Base-by-base conservation (phyloP, 2,329 filamentous ascomycete species). In the Pseudocercospora musae region DNA sequence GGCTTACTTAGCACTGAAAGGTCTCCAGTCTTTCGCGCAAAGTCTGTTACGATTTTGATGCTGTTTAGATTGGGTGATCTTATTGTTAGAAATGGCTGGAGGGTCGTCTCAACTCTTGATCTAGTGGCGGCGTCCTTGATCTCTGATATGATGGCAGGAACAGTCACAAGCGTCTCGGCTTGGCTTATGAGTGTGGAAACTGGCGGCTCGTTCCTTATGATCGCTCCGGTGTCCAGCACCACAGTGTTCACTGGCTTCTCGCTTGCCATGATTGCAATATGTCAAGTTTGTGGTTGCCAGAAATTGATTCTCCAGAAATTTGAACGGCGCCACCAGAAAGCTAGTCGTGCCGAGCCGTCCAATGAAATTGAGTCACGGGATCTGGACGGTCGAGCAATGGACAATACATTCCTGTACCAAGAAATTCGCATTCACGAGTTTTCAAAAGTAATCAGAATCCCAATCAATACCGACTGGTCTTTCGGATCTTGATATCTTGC, bases 141-240 rank as follows among this genome's bases (percentile, higher is more conserved):
- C 80, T 99, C 95, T 57, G 87, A 84, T 29, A 98, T 82, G 60
- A 99, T 92, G 7, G 89, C 88, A 0, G 93, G 92, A 0, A 94
- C 90, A 0, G 92, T 97, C 72, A 92, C 86, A 46, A 97, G 83
- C 62, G 84, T 81, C 71, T 95, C 88, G 53, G 92, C 88, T 74
- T 91, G 87, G 40, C 85, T 84, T 57, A 96, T 81, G 10, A 99
- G 86, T 0, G 90, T 91, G 50, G 91, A 96, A 23, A 95, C 86
- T 10, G 91, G 82, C 11, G 94, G 92, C 67, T 95, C 89, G 78
- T 97, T 97, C 75, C 94, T 94, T 76, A 99, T 93, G 64, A 99
- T 87, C 7, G 94, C 92, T 25, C 93, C 94, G 2, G 95, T 90
- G 74, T 99, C 95, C 68, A 99, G 84, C 27, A 98, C 85, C 57